phyloP scores from a whole-genome alignment of 2,329 filamentous ascomycete genomes.

The Penicillium fuscoglaucum region DNA sequence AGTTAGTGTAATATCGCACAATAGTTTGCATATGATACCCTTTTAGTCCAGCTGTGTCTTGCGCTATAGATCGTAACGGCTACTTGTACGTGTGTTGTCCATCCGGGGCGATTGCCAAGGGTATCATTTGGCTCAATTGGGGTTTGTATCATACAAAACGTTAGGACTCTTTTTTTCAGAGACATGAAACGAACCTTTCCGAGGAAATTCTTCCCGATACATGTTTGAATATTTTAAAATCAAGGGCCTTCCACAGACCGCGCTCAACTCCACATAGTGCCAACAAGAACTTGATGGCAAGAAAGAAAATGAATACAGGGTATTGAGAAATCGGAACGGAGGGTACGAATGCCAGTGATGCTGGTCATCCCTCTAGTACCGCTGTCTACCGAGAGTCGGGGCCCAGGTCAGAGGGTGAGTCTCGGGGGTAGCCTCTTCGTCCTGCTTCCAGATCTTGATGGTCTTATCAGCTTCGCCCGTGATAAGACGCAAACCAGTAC shows the following conservation, averaged over 20 bases:
- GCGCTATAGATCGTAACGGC: background rate
- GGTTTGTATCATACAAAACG: slow-evolving; percentile 1
- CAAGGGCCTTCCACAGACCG: slow-evolving; percentile 17
- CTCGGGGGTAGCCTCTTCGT: slow-evolving; percentile 86
- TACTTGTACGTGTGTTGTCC: background rate
- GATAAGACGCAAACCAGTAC: slow-evolving; percentile 83
- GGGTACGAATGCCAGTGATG: background rate
- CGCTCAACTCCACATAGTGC: slow-evolving; percentile 38
- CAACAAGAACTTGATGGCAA: slow-evolving; percentile 12
- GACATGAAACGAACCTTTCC: slow-evolving; percentile 7
- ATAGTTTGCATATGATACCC: slow-evolving; percentile 22
- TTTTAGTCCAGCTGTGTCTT: background rate
- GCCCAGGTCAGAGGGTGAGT: slow-evolving; percentile 92
- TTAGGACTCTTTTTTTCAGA: slow-evolving; percentile 15
- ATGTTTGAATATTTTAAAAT: slow-evolving; percentile 9
- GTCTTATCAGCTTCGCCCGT: slow-evolving; percentile 97
- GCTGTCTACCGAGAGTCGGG: slow-evolving; percentile 73
- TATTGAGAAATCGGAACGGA: slow-evolving; percentile 25
- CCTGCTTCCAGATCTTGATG: slow-evolving; percentile 96
- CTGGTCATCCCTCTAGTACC: slow-evolving; percentile 56
- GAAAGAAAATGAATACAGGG: slow-evolving; percentile 24
- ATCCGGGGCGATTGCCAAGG: background rate
- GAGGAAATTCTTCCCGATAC: slow-evolving; percentile 1
- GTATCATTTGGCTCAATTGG: background rate
- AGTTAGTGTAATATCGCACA: slow-evolving; percentile 12